phyloP scores from a whole-genome alignment of 2,329 filamentous ascomycete species.

The Tolypocladium cylindrosporum region DNA sequence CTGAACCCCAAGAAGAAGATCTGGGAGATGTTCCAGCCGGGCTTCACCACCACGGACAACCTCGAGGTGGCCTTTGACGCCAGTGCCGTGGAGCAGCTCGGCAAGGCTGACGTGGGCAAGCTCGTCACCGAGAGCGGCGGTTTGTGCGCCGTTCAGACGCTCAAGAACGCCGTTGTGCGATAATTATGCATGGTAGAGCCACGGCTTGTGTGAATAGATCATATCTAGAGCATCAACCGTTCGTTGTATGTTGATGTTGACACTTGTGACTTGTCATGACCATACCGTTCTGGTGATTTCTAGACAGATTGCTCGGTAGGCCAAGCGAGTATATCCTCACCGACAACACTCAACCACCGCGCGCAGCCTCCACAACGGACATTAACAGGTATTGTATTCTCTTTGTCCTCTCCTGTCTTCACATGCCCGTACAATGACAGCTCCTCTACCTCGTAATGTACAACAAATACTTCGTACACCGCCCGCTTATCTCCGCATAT shows the following conservation, averaged over 20 bases:
- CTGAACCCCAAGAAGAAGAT: constrained; percentile 99
- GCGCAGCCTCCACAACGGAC: neutral
- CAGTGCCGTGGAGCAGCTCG: constrained; percentile 62
- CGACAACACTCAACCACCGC: no score
- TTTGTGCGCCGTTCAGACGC: constrained; percentile 70
- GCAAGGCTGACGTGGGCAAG: constrained; percentile 56
- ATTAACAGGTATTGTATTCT: neutral
- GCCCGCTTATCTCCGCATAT: neutral
- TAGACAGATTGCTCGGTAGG: no score
- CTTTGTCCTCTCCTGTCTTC: neutral
- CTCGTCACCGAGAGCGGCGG: constrained; percentile 71
- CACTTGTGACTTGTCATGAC: neutral
- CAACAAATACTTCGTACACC: neutral
- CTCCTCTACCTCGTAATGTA: neutral
- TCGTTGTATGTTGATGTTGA: neutral
- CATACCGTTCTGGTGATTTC: no score
- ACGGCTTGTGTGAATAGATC: neutral
- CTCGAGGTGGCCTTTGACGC: constrained; percentile 85
- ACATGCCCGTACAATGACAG: neutral
- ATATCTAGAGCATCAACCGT: neutral
- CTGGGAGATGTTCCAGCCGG: constrained; percentile 94
- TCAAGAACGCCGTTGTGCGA: constrained; percentile 74
- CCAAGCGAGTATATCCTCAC: no score
- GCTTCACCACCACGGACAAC: constrained; percentile 78
- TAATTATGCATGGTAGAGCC: constrained; percentile 23